Conservation (phyloP, 2,329 filamentous ascomycete species). For the Penicillium sp. region DNA sequence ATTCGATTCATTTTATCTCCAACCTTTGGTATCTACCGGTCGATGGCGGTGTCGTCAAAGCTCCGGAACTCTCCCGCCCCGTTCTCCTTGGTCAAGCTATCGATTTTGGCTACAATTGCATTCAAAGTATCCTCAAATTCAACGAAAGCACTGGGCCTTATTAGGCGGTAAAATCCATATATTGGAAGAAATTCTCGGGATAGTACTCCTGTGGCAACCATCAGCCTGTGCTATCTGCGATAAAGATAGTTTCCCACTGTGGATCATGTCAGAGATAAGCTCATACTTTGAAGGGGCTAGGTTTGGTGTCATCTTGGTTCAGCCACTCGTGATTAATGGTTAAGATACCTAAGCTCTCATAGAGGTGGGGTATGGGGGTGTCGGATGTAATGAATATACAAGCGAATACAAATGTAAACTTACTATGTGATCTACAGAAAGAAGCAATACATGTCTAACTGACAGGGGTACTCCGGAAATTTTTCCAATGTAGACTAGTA, state of each 20-base stretch:
- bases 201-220: constrained; percentile 2
- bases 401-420: background rate
- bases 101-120: no score
- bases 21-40: no score
- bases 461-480: background rate
- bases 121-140: no score
- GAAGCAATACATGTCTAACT: background rate
- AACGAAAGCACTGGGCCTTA: no score
- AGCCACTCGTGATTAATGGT: background rate
- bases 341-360: background rate
- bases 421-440: background rate
- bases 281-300: constrained; percentile 7
- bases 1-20: no score
- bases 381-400: background rate
- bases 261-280: constrained; percentile 12
- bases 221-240: constrained; percentile 6
- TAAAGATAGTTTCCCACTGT: constrained; percentile 5
- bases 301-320: constrained; percentile 7
- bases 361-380: background rate
- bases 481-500: background rate
- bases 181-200: constrained; percentile 6
- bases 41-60: no score
- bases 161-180: background rate
- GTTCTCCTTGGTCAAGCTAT: no score
- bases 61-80: no score